Conservation (phyloP, 805 yeast species). For the Sugiyamaella marilandica region DNA sequence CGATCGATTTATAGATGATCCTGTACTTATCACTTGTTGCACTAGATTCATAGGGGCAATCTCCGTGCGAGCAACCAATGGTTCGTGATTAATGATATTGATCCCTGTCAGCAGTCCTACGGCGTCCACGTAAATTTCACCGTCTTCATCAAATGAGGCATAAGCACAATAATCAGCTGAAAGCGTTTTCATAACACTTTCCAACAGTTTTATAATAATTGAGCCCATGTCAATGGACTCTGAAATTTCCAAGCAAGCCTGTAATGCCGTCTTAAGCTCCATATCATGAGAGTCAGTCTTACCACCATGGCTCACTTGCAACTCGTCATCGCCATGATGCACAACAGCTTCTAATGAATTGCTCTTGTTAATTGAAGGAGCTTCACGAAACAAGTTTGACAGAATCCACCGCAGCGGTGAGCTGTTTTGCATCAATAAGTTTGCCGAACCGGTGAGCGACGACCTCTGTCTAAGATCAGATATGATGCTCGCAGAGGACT, state of each 20-base stretch:
- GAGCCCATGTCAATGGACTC: slow-evolving; percentile 40
- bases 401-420: slow-evolving; percentile 31
- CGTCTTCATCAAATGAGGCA: slow-evolving; percentile 30
- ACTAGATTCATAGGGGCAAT: slow-evolving; percentile 42
- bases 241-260: slow-evolving; percentile 46
- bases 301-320: not conserved
- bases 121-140: slow-evolving; percentile 30
- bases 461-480: slow-evolving; percentile 27
- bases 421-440: slow-evolving; percentile 19
- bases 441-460: slow-evolving; percentile 6
- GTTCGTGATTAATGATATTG: slow-evolving; percentile 34
- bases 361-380: slow-evolving; percentile 6
- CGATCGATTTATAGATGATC: slow-evolving; percentile 36
- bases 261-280: slow-evolving; percentile 37
- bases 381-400: slow-evolving; percentile 28
- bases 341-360: not conserved
- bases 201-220: slow-evolving; percentile 38
- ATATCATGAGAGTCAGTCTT: slow-evolving; percentile 11
- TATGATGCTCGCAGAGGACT: slow-evolving; percentile 26
- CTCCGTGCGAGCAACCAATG: slow-evolving; percentile 39
- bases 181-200: slow-evolving; percentile 37
- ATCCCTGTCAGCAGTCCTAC: slow-evolving; percentile 28
- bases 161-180: slow-evolving; percentile 37
- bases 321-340: not conserved
- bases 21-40: slow-evolving; percentile 37